Evolutionary conservation across 1,284 basidiomycete species (phyloP).

Genomic region (Prillingera fragicola): DNA sequence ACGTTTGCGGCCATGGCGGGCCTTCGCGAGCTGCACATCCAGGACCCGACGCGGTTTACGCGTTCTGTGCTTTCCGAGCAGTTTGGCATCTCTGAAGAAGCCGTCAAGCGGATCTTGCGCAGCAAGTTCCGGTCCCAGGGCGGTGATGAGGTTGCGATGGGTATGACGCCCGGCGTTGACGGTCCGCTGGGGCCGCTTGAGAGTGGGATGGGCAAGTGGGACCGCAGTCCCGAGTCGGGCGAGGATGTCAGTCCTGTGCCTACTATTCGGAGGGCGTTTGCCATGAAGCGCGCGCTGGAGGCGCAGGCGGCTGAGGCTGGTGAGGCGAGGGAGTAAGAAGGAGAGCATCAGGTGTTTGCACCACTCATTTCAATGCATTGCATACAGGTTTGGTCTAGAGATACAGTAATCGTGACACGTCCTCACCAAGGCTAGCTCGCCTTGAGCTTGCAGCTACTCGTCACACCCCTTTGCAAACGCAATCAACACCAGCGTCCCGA

Average conservation of each 20-base stretch:
- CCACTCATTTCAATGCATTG: no score
- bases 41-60: conserved; percentile 65
- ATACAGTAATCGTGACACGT: no score
- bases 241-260: conserved; percentile 31
- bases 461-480: no score
- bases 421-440: no score
- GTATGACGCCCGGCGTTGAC: no score
- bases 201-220: conserved; percentile 59
- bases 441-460: no score
- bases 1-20: conserved; percentile 88
- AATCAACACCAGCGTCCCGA: conserved; percentile 20
- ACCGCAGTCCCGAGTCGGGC: conserved; percentile 40
- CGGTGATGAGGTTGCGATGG: conserved; percentile 47
- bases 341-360: no score
- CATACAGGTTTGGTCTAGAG: no score
- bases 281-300: background rate
- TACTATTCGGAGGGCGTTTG: conserved; percentile 25
- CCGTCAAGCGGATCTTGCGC: conserved; percentile 68
- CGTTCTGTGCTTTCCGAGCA: conserved; percentile 66
- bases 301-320: background rate
- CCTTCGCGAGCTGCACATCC: conserved; percentile 63
- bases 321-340: background rate
- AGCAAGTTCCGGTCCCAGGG: conserved; percentile 2
- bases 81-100: conserved; percentile 81
- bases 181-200: conserved; percentile 27